phyloP scores from a whole-genome alignment of 164 flowering plant genomes.

The Pachysandra terminalis region DNA sequence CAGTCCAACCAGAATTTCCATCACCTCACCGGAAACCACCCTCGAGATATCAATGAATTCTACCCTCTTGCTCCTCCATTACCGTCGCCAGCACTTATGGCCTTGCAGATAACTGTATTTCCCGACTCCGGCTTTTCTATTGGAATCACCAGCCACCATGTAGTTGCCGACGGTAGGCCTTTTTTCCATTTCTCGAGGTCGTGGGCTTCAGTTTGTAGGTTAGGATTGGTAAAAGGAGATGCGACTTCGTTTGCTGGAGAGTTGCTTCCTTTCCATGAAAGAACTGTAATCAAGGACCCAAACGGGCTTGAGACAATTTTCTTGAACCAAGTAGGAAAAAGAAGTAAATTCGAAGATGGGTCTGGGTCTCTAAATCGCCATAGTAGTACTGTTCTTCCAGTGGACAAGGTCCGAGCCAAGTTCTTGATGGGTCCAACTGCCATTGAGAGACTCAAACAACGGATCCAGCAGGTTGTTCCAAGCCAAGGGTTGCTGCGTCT shows the following conservation, averaged over 20 bases:
- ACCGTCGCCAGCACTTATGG: conserved; percentile 19
- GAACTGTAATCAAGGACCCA: conserved; percentile 23
- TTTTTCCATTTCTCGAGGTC: conserved; percentile 26
- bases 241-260: neutral
- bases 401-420: conserved; percentile 24
- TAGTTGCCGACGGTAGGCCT: conserved; percentile 28
- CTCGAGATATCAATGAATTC: conserved; percentile 12
- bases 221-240: too few species aligned
- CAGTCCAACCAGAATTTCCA: conserved; percentile 28
- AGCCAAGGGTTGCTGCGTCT: neutral
- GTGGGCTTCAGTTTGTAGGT: conserved; percentile 36
- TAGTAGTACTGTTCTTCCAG: neutral
- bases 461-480: neutral
- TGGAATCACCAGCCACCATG: conserved; percentile 28
- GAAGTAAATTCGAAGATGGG: neutral
- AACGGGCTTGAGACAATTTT: conserved; percentile 10
- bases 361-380: neutral
- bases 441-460: conserved; percentile 21
- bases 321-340: neutral
- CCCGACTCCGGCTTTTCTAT: conserved; percentile 31
- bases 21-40: conserved; percentile 14
- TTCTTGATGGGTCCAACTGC: conserved; percentile 19
- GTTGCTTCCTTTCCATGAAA: conserved; percentile 16
- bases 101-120: conserved; percentile 38
- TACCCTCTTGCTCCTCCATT: conserved; percentile 28